Evolutionary conservation across 148 eudicot genomes (phyloP).

Genomic region (Talinum fruticosum): DNA sequence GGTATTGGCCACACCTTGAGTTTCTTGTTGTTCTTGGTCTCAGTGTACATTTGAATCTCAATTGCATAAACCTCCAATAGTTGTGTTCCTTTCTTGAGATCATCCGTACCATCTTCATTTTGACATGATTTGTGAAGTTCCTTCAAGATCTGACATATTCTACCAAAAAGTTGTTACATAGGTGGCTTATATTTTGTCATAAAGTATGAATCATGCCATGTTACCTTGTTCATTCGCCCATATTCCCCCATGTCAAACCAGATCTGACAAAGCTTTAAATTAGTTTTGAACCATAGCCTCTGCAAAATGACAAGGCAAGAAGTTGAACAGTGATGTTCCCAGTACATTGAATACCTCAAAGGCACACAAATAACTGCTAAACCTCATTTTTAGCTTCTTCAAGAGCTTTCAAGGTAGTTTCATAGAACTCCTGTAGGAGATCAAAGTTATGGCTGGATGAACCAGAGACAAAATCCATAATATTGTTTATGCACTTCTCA

Average conservation of each 20-base stretch:
- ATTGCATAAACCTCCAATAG: conserved; percentile 94
- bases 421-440: conserved; percentile 89
- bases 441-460: conserved; percentile 92
- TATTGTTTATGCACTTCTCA: conserved; percentile 94
- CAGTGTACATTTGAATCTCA: conserved; percentile 98
- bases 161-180: conserved; percentile 3
- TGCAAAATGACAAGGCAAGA: conserved; percentile 33
- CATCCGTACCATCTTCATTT: conserved; percentile 95
- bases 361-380: conserved; percentile 5
- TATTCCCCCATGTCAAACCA: conserved; percentile 99
- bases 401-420: conserved; percentile 88
- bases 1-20: conserved; percentile 57
- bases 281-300: conserved; percentile 99
- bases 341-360: background rate
- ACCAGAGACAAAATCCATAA: conserved; percentile 99
- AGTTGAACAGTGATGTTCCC: conserved; percentile 5
- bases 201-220: background rate
- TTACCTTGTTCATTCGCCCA: conserved; percentile 97
- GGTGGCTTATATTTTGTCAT: background rate
- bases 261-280: conserved; percentile 95
- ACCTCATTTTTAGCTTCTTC: conserved; percentile 99
- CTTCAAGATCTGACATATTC: conserved; percentile 73
- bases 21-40: conserved; percentile 97
- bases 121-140: conserved; percentile 97
- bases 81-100: conserved; percentile 98